Conservation (phyloP, 73 alveolate species). For the Symbiodinium pilosum region DNA sequence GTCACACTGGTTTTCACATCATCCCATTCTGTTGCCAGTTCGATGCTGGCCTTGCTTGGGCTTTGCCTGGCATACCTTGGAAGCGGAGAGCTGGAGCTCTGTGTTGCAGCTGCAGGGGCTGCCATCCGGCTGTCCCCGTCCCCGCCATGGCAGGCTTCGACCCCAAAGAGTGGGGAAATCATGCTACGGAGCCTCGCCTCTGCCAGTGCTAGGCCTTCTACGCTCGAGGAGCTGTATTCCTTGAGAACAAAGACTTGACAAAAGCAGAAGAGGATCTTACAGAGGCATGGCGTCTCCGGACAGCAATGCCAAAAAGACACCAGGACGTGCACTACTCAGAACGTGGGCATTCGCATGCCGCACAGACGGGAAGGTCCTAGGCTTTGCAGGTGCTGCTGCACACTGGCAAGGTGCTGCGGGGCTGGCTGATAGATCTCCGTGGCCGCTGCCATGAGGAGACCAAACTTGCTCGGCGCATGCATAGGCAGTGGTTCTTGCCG, state of each 20-base stretch:
- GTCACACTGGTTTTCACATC: background rate
- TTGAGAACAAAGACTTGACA: background rate
- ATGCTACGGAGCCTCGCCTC: too few species aligned
- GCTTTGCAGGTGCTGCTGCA: background rate
- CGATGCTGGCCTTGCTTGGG: background rate
- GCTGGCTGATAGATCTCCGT: background rate
- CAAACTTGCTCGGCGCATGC: background rate
- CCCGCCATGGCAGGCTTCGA: background rate
- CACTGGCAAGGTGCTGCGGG: background rate
- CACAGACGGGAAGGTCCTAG: too few species aligned
- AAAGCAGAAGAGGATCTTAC: background rate
- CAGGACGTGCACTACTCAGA: background rate
- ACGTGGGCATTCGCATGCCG: too few species aligned
- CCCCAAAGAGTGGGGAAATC: too few species aligned
- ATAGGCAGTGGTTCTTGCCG: background rate
- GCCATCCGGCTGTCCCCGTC: background rate
- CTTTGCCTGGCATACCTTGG: background rate
- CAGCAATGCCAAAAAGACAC: background rate
- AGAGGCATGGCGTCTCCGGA: slow-evolving; percentile 11
- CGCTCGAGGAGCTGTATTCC: background rate
- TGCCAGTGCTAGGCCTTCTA: background rate
- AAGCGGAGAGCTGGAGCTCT: background rate
- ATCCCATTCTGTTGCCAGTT: background rate
- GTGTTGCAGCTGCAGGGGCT: background rate
- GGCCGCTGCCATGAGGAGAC: background rate